These are phyloP conservation scores for Scutellospora calospora DNA, from an alignment of 371 early-diverging fungal genomes.

Conservation along the genomic window DNA sequence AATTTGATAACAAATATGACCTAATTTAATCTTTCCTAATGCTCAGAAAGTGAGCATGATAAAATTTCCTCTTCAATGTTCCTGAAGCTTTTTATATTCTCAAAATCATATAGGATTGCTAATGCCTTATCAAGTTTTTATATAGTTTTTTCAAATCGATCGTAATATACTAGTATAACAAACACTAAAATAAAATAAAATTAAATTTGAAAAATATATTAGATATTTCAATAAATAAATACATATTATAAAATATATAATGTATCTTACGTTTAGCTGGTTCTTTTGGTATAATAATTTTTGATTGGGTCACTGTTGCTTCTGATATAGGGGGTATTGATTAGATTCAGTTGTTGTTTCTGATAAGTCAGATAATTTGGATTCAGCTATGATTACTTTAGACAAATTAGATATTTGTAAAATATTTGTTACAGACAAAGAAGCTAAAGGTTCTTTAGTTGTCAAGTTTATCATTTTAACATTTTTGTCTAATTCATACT, in stretches of 20 bases:
- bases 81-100: background rate
- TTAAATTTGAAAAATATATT: no score
- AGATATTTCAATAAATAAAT: no score
- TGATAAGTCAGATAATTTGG: no score
- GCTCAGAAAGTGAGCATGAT: background rate
- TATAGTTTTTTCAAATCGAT: background rate
- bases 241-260: background rate
- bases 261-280: background rate
- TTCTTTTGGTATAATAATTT: no score
- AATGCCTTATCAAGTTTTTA: background rate
- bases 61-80: background rate
- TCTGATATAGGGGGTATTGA: no score
- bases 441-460: background rate
- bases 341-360: no score
- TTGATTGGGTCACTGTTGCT: no score
- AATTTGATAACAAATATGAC: background rate
- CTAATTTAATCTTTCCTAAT: background rate
- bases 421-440: no score
- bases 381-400: no score
- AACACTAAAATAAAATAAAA: background rate
- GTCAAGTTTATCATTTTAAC: no score
- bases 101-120: background rate
- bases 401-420: background rate
- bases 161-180: background rate
- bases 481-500: no score